These are phyloP conservation scores for Boletus sensibilis DNA, from an alignment of 768 basidiomycete genomes.

Conservation along the genomic window DNA sequence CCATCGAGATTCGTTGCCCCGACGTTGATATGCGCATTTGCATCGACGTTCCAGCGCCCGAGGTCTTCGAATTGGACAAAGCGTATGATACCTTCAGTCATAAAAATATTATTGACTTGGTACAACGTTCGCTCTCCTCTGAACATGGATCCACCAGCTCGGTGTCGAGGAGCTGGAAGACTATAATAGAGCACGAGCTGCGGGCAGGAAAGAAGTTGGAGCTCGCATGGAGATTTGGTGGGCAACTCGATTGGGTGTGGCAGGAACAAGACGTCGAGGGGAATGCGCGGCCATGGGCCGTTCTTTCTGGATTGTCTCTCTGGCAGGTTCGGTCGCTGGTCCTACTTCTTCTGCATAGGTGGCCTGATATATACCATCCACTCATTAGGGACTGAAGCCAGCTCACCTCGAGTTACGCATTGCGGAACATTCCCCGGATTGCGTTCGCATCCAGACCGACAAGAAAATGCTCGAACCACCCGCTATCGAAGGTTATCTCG, in stretches of 20 bases:
- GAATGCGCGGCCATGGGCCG: slow-evolving; percentile 61
- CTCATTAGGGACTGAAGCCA: slow-evolving; percentile 36
- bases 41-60: slow-evolving; percentile 61
- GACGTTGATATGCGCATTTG: slow-evolving; percentile 62
- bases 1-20: slow-evolving; percentile 71
- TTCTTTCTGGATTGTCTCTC: slow-evolving; percentile 74
- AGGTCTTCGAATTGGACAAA: slow-evolving; percentile 37
- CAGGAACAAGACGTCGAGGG: slow-evolving; percentile 65
- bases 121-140: slow-evolving; percentile 51
- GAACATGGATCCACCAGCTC: slow-evolving; percentile 28
- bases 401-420: slow-evolving; percentile 73
- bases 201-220: slow-evolving; percentile 58
- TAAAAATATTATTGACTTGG: slow-evolving; percentile 61
- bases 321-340: slow-evolving; percentile 51
- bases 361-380: slow-evolving; percentile 10
- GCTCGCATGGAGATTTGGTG: slow-evolving; percentile 75
- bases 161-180: slow-evolving; percentile 52
- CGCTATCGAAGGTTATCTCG: slow-evolving; percentile 82
- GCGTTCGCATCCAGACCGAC: slow-evolving; percentile 40
- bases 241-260: slow-evolving; percentile 86
- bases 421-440: slow-evolving; percentile 62
- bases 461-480: slow-evolving; percentile 68
- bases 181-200: slow-evolving; percentile 53
- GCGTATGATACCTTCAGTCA: slow-evolving; percentile 55
- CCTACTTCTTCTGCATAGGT: not conserved